These are phyloP conservation scores for Monosporozyma siamensis DNA, from an alignment of 805 yeast genomes.

Conservation along the genomic window DNA sequence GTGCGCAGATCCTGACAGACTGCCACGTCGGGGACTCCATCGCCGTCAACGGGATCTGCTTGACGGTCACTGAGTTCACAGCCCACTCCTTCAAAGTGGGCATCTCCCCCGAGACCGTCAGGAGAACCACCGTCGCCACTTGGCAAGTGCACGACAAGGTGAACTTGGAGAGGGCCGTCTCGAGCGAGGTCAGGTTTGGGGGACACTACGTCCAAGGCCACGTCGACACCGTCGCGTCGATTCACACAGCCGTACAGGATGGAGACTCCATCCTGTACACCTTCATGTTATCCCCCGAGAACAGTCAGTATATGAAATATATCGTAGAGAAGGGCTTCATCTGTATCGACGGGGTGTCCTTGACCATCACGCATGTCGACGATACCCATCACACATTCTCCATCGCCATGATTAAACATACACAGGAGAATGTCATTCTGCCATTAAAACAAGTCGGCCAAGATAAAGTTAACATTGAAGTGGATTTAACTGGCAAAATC, in stretches of 20 bases:
- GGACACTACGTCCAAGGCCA: conserved; percentile 99
- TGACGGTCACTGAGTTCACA: conserved; percentile 80
- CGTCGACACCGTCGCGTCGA: conserved; percentile 78
- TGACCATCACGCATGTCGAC: conserved; percentile 78
- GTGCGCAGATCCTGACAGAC: conserved; percentile 56
- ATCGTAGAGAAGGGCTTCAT: conserved; percentile 95
- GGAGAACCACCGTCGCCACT: conserved; percentile 65
- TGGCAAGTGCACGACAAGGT: conserved; percentile 53
- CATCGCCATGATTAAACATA: conserved; percentile 86
- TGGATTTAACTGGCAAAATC: conserved; percentile 86
- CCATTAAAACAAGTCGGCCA: conserved; percentile 51
- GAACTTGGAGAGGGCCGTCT: conserved; percentile 87
- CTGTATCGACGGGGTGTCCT: conserved; percentile 84
- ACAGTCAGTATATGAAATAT: conserved; percentile 48
- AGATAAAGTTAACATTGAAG: conserved; percentile 77
- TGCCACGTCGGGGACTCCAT: conserved; percentile 93
- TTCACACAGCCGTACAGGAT: conserved; percentile 46
- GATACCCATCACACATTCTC: conserved; percentile 48
- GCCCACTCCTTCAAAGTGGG: conserved; percentile 71
- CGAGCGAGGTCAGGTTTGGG: conserved; percentile 70
- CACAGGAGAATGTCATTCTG: conserved; percentile 72
- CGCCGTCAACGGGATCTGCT: conserved; percentile 78
- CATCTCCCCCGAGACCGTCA: conserved; percentile 82
- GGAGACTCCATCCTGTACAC: conserved; percentile 71
- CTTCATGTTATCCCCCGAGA: conserved; percentile 49